Evolutionary conservation across 2,329 filamentous ascomycete genomes (phyloP).

Genomic region (Sphaerulina vaccinii): DNA sequence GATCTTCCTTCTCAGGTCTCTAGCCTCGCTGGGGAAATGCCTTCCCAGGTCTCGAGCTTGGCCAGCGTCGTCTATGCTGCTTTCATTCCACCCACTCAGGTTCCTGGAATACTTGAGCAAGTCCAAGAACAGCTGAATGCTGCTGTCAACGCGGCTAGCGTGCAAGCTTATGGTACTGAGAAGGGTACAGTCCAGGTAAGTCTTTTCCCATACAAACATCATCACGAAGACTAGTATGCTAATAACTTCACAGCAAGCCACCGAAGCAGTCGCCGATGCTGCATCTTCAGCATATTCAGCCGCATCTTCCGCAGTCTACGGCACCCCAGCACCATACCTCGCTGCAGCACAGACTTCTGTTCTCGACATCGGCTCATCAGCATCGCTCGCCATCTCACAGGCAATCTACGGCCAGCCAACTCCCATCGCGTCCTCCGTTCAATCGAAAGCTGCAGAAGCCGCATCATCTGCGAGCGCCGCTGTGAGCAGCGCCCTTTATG

Average conservation of each 20-base stretch:
- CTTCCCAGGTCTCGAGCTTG: constrained; percentile 55
- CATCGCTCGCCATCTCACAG: constrained; percentile 55
- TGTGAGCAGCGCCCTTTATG: constrained; percentile 49
- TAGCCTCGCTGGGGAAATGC: too few relatives aligned
- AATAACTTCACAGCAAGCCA: constrained; percentile 46
- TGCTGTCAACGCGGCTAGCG: constrained; percentile 59
- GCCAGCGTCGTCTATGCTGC: constrained; percentile 50
- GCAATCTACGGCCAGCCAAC: constrained; percentile 59
- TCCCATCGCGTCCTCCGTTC: constrained; percentile 48
- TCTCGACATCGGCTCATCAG: constrained; percentile 54
- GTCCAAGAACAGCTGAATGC: constrained; percentile 57
- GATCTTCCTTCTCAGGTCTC: too few relatives aligned
- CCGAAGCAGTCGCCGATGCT: constrained; percentile 48
- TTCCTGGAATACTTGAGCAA: constrained; percentile 59
- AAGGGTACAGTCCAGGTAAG: constrained; percentile 52
- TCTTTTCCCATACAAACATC: background rate
- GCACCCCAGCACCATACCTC: constrained; percentile 52
- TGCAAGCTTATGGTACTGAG: constrained; percentile 57
- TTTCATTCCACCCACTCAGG: constrained; percentile 57
- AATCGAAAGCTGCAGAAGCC: constrained; percentile 47
- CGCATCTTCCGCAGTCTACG: constrained; percentile 55
- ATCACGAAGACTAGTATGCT: constrained; percentile 1
- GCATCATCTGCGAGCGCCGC: constrained; percentile 46
- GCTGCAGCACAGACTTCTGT: constrained; percentile 56
- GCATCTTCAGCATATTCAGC: constrained; percentile 42